Percentiles rank a stretch among this genome's conserved stretches.
Evolutionary conservation across 139 green algal genomes (phyloP).

Genomic region (Micractinium conductrix): DNA sequence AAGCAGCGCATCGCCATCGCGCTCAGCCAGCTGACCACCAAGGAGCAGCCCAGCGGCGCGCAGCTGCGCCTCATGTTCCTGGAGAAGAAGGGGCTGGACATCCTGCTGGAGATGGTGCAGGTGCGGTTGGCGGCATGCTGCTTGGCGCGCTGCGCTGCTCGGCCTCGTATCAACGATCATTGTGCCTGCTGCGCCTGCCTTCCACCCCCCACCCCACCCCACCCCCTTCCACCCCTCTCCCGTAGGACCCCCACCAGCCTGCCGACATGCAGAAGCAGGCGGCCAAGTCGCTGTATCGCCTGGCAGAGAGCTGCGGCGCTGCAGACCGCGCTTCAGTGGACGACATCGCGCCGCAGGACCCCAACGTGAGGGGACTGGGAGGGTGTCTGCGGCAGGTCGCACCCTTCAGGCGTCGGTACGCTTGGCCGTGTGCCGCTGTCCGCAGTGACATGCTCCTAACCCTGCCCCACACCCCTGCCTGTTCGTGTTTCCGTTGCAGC

Average conservation of each 20-base stretch:
- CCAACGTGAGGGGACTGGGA: neutral
- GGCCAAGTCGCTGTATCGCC: constrained; percentile 5
- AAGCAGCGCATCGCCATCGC: constrained; percentile 79
- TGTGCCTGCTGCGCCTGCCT: neutral
- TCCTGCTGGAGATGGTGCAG: constrained; percentile 88
- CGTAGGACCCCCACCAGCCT: constrained; percentile 29
- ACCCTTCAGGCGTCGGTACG: too few relatives aligned
- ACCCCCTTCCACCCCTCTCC: neutral
- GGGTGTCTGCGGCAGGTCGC: too few relatives aligned
- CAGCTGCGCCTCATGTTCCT: constrained; percentile 83
- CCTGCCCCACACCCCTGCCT: neutral
- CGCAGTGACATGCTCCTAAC: too few relatives aligned
- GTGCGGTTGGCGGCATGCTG: constrained; percentile 1
- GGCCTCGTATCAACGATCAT: too few relatives aligned
- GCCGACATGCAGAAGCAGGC: constrained; percentile 23
- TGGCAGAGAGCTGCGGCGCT: constrained; percentile 26
- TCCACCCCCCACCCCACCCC: neutral
- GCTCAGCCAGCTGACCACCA: constrained; percentile 81
- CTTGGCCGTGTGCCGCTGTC: too few relatives aligned
- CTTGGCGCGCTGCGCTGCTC: neutral
- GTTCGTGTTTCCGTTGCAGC: neutral
- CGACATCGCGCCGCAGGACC: constrained; percentile 16
- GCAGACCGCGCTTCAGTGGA: neutral
- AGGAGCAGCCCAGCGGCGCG: constrained; percentile 37
- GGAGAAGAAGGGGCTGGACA: constrained; percentile 77